These are phyloP conservation scores for Penicillium arizonense DNA, from an alignment of 495 filamentous ascomycete genomes.

Conservation along the genomic window DNA sequence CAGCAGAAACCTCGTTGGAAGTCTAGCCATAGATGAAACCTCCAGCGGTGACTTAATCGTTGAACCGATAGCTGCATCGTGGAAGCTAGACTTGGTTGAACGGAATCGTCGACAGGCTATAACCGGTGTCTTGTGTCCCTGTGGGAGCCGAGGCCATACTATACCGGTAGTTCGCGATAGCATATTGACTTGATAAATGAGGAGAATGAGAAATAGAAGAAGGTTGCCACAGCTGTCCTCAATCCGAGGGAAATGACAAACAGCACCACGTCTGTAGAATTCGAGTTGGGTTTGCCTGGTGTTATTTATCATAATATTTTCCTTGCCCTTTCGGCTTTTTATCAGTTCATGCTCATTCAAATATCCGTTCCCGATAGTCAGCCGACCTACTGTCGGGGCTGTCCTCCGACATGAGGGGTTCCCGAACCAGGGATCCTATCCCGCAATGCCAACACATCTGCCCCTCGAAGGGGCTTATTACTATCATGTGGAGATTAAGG, in stretches of 20 bases:
- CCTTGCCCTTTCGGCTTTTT: not conserved
- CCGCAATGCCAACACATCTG: constrained; percentile 5
- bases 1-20: constrained; percentile 66
- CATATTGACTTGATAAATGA: constrained; percentile 3
- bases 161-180: constrained; percentile 3
- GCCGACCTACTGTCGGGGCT: constrained; percentile 14
- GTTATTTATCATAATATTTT: not conserved
- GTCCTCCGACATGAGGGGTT: constrained; percentile 20
- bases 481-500: not conserved
- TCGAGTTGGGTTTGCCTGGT: too few relatives aligned
- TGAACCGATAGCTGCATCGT: constrained; percentile 10
- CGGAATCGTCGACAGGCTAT: constrained; percentile 7
- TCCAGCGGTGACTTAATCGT: constrained; percentile 10
- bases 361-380: constrained; percentile 7
- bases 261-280: too few relatives aligned
- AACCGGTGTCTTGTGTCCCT: not conserved
- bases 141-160: not conserved
- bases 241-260: too few relatives aligned
- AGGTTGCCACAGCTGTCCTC: not conserved
- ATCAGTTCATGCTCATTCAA: not conserved
- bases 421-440: not conserved
- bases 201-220: not conserved
- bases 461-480: not conserved
- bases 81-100: constrained; percentile 20
- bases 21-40: constrained; percentile 56